Base-by-base conservation (phyloP, 305 asterid species). In the Lippia alba region DNA sequence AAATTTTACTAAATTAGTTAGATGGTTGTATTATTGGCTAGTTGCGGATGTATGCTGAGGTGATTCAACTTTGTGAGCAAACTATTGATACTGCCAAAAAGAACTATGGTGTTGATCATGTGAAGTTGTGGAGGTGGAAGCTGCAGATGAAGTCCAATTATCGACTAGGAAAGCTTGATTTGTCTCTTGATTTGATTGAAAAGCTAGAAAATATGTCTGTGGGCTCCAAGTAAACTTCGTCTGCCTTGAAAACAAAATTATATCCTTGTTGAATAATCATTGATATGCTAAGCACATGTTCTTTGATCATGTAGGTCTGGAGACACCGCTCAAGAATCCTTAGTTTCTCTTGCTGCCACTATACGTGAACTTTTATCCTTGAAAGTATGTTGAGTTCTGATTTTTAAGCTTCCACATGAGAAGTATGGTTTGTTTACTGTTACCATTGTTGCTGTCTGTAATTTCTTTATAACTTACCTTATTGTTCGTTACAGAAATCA, bases 161-260 rank as follows among this genome's bases (percentile, higher is more conserved):
- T 82, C 90, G 87, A 80, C 76, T 83, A 71, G 99, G 97, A 58
- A 87, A 73, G 83, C 92, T 94, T 70, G 97, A 91, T 55, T 60
- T 74, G 77, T 96, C 98, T 75, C 98, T 92, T 86, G 91, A 83
- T 70, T 79, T 90, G 80, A 87, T 92, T 76, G 96, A 83, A 74
- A 83, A 85, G 70, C 92, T 69, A 78, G 92, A 87, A 80, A 79
- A 86, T 48, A 40, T 63, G 57, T 71, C 82, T 45, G 39, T 18
- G 64, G 77, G 58, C 68, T 71, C 84, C 70, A 74, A 83, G 98
- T 88, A 84, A 81, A 76, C 69, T 67, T 75, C 66, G 60, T 64
- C 59, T 50, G 19, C 64, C 62, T 53, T 53, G 73, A 74, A 70
- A 64, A 53, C 24, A 56, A 30, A 51, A 51, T 71, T 75, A 15